Base-by-base conservation (phyloP, 306 rosid species). In the Vigna trinervia region DNA sequence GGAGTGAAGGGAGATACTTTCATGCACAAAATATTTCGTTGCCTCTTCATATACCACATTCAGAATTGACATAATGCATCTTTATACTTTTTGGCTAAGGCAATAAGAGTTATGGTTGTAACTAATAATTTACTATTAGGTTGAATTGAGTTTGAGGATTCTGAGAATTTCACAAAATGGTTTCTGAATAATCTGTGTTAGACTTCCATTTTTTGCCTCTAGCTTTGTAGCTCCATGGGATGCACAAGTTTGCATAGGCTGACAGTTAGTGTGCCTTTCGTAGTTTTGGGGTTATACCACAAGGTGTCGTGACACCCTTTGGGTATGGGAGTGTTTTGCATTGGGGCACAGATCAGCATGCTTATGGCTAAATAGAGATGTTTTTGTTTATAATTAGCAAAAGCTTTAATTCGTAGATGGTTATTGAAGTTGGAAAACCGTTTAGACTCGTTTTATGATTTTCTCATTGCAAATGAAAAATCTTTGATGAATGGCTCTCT, bases 401-500 rank as follows among this genome's bases (percentile, higher is more conserved):
- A 34, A 48, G 8, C 30, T 56, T 36, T 36, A 34, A 48, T 30
- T 2, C 9, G 9, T 8, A 23, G 41, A 34, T 63, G 47, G 39
- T 47, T 56, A 65, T 14, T 51, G 72, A 79, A 53, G 54, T 51
- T 1, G 53, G 57, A 62, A 71, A 41, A 28, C 73, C 38, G 17
- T 38, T 36, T 50, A 10, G 45, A 34, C 43, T 50, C 48, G 64
- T 23, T 60, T 28, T 60, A 58, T 26, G 38, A 8, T 38, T 82
- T 71, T 65, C 36, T 48, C 47, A 43, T 19, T 65, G 51, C 6
- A 43, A 17, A 77, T 52, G 75, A 54, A 65, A 34, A 72, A 48
- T 19, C 15, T 26, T 54, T 15, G 61, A 63, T 58, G 66, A 30
- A 63, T 77, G 39, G 26, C 34, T 22, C 20, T 71, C 53, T 71